These are phyloP conservation scores for Mycena capillaripes DNA, from an alignment of 768 basidiomycete genomes.

Conservation along the genomic window DNA sequence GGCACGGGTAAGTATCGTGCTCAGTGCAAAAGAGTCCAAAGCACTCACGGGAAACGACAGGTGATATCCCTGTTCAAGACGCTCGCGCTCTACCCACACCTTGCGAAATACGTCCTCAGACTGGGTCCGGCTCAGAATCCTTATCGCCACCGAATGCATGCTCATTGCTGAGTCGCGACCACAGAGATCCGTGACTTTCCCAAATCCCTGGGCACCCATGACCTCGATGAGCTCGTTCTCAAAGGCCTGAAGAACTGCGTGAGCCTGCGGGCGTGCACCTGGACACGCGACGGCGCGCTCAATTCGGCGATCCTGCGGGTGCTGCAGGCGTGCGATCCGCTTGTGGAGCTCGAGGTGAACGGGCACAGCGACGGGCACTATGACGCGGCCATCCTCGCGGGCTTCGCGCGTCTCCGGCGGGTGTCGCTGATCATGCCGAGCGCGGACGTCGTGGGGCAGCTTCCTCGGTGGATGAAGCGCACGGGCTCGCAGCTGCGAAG, in stretches of 20 bases:
- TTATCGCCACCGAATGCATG: neutral
- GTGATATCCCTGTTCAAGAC: constrained; percentile 74
- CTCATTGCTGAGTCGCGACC: neutral
- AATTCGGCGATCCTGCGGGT: constrained; percentile 70
- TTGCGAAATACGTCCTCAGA: constrained; percentile 69
- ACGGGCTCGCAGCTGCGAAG: constrained; percentile 63
- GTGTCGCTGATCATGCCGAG: constrained; percentile 86
- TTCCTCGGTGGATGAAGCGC: constrained; percentile 65
- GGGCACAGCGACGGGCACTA: constrained; percentile 73
- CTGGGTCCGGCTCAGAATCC: constrained; percentile 61
- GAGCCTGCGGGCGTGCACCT: constrained; percentile 74
- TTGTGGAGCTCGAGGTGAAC: constrained; percentile 79
- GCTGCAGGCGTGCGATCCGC: constrained; percentile 54
- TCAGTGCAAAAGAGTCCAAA: no score
- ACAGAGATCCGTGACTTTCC: constrained; percentile 84
- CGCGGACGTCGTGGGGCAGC: constrained; percentile 59
- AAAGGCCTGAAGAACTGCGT: constrained; percentile 71
- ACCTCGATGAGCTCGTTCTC: constrained; percentile 56
- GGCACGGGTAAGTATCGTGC: constrained; percentile 61
- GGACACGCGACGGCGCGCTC: constrained; percentile 87
- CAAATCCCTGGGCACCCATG: constrained; percentile 55
- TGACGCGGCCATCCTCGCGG: constrained; percentile 62
- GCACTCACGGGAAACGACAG: constrained; percentile 51
- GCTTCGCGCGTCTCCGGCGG: constrained; percentile 65
- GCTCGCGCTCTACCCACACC: constrained; percentile 63